Percentiles rank a stretch among this genome's conserved stretches.
These are phyloP conservation scores for Marasmius sp. DNA, from an alignment of 1,284 basidiomycete species.

Conservation along the genomic window DNA sequence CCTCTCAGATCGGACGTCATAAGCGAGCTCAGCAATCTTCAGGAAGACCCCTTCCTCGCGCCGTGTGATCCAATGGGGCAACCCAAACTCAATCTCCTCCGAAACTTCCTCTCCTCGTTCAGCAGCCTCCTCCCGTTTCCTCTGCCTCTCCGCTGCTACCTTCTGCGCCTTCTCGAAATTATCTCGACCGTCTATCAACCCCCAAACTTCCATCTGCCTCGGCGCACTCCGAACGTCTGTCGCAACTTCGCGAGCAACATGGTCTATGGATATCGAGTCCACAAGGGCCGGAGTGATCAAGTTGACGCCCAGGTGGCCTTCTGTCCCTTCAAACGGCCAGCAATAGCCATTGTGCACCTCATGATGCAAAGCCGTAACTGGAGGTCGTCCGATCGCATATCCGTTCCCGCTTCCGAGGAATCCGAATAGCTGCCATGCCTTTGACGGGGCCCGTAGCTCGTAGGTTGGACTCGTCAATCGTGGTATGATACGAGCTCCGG, in stretches of 20 bases:
- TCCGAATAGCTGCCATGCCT: conserved; percentile 46
- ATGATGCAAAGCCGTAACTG: conserved; percentile 83
- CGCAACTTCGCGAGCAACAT: conserved; percentile 78
- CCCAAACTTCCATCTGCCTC: conserved; percentile 87
- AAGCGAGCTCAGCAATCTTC: conserved; percentile 77
- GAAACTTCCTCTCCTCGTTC: conserved; percentile 34
- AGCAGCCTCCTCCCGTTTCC: conserved; percentile 35
- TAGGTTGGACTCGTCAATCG: conserved; percentile 78
- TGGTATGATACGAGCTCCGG: conserved; percentile 81
- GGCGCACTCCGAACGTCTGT: conserved; percentile 83
- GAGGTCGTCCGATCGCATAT: conserved; percentile 71
- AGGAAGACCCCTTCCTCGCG: conserved; percentile 58
- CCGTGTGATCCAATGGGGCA: conserved; percentile 51
- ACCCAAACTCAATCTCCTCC: conserved; percentile 23
- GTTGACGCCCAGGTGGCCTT: conserved; percentile 81
- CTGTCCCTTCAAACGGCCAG: conserved; percentile 85
- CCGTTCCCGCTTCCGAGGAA: conserved; percentile 57
- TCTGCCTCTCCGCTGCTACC: conserved; percentile 45
- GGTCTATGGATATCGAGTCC: conserved; percentile 85
- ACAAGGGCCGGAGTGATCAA: conserved; percentile 72
- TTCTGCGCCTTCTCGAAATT: conserved; percentile 61
- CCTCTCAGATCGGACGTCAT: conserved; percentile 67
- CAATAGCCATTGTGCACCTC: conserved; percentile 83
- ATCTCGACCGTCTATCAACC: conserved; percentile 72
- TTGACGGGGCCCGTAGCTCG: conserved; percentile 54